Conservation (phyloP, 495 filamentous ascomycete species). For the Hypoxylon fragiforme region DNA sequence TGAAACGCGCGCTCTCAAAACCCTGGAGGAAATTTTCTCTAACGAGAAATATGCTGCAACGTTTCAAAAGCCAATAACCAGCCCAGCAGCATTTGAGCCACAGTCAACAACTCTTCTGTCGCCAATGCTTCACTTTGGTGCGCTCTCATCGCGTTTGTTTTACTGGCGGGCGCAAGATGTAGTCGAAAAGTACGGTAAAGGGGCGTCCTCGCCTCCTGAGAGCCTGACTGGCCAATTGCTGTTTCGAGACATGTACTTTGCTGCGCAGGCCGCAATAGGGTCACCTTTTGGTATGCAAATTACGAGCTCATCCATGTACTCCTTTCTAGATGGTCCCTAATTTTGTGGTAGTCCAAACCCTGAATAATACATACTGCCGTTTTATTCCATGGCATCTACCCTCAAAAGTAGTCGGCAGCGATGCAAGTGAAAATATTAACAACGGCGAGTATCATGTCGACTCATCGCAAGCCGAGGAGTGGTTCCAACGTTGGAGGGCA, state of each 20-base stretch:
- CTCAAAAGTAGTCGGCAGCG: constrained; percentile 48
- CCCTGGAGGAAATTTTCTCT: constrained; percentile 53
- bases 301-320: background rate
- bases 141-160: constrained; percentile 63
- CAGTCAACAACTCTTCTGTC: constrained; percentile 70
- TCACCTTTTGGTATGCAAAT: constrained; percentile 48
- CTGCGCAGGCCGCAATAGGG: constrained; percentile 66
- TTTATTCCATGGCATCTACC: constrained; percentile 75
- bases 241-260: constrained; percentile 80
- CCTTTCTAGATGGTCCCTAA: background rate
- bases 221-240: constrained; percentile 69
- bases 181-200: constrained; percentile 52
- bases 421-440: constrained; percentile 39
- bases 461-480: constrained; percentile 57
- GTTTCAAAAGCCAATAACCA: constrained; percentile 71
- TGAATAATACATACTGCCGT: constrained; percentile 60
- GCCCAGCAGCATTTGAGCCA: constrained; percentile 67
- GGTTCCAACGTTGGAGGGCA: constrained; percentile 66
- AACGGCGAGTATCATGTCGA: constrained; percentile 61
- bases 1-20: constrained; percentile 59
- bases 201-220: constrained; percentile 57
- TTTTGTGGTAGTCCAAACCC: constrained; percentile 44
- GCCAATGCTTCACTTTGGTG: constrained; percentile 72
- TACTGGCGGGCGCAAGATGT: constrained; percentile 67
- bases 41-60: constrained; percentile 65